Conservation (phyloP, 805 yeast genomes). For the Candida sphagnicola region DNA sequence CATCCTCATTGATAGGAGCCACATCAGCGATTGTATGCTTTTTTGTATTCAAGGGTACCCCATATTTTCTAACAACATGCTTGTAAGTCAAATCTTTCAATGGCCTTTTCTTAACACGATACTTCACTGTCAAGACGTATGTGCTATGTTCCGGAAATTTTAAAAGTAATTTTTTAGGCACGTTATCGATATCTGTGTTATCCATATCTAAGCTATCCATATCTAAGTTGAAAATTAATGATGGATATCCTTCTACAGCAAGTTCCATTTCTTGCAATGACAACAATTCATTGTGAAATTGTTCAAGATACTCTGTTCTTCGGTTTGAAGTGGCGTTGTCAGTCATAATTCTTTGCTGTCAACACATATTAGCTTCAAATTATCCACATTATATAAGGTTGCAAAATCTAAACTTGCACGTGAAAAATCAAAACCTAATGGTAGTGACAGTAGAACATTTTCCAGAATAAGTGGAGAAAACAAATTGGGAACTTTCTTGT, state of each 20-base stretch:
- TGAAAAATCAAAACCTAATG: no score
- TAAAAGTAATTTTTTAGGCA: conserved; percentile 21
- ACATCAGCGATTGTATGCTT: conserved; percentile 15
- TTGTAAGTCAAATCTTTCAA: conserved; percentile 19
- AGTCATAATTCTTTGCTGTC: no score
- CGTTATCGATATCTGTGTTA: conserved; percentile 20
- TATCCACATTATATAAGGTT: no score
- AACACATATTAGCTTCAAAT: no score
- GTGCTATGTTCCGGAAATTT: conserved; percentile 22
- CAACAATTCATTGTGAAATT: conserved; percentile 20
- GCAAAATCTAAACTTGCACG: no score
- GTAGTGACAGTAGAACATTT: no score
- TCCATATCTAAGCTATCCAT: no score
- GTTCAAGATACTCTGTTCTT: conserved; percentile 12
- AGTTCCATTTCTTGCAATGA: conserved; percentile 23
- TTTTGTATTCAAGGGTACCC: conserved; percentile 20
- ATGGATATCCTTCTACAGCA: conserved; percentile 23
- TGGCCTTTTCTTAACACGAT: conserved; percentile 17
- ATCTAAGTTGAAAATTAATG: no score
- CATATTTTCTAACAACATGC: conserved; percentile 26
- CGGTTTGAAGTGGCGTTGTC: conserved; percentile 2
- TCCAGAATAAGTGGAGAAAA: no score
- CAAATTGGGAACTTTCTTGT: no score
- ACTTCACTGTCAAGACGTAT: conserved; percentile 21
- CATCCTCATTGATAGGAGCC: conserved; percentile 15